Base-by-base conservation (phyloP, 208 protist genomes). In the Leishmania guyanensis region DNA sequence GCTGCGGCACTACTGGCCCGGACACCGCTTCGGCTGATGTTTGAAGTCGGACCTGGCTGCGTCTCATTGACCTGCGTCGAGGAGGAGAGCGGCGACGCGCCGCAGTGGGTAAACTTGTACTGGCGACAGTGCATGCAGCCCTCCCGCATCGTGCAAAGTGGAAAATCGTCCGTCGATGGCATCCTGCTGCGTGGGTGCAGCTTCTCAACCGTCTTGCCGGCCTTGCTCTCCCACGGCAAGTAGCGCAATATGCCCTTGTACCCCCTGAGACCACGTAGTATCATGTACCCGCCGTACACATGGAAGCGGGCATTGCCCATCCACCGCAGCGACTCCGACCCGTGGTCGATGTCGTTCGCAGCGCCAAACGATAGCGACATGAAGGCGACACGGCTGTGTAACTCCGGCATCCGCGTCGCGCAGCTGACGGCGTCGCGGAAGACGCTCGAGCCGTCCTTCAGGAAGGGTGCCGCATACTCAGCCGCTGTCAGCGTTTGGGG, bases 301-400 rank as follows among this genome's bases (percentile, higher is more conserved):
- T 91, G 80, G 75, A 97, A 97, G 56, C 94, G 94, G 3, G 79
- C 73, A 77, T 95, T 95, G 74, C 94, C 92, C 92, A 97, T 94
- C 89, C 92, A 97, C 26, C 94, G 90, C 66, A 97, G 77, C 75
- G 91, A 85, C 88, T 97, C 94, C 22, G 88, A 93, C 73, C 94
- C 94, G 72, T 88, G 88, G 84, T 97, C 94, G 78, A 97, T 94
- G 77, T 94, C 89, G 77, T 97, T 97, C 26, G 89, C 81, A 36
- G 92, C 75, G 43, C 94, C 94, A 84, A 95, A 97, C 5, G 91
- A 95, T n/a, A 94, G 80, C 29, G 92, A 92, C 94, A 97, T 95
- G 83, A 94, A 97, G 71, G 94, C 91, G 10, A 97, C 81, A 68
- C 94, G 89, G 72, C 88, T 83, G 54, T 60, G 39, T n/a, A 91